These are phyloP conservation scores for Teunomyces atbi DNA, from an alignment of 805 yeast species.

Conservation along the genomic window DNA sequence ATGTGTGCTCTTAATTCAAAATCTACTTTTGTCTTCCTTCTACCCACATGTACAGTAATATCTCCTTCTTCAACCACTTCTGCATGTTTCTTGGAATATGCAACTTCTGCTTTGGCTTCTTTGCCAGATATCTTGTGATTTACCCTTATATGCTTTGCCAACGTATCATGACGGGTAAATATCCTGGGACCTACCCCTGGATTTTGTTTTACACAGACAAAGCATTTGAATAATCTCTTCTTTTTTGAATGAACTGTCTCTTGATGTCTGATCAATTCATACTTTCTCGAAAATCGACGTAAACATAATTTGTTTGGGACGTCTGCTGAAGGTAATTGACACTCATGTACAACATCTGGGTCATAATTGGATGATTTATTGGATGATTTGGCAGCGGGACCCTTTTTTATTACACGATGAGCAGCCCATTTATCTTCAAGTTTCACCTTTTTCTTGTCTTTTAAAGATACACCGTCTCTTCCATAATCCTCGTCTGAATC, in stretches of 20 bases:
- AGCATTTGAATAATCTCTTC: conserved; percentile 82
- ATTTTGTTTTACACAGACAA: conserved; percentile 74
- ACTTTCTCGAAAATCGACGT: conserved; percentile 57
- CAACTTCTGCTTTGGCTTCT: conserved; percentile 48
- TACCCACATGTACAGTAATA: conserved; percentile 45
- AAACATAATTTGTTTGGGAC: conserved; percentile 40
- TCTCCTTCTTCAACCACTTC: conserved; percentile 50
- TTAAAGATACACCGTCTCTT: neutral
- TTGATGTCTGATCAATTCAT: conserved; percentile 92
- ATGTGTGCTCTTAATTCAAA: conserved; percentile 45
- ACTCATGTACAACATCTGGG: conserved; percentile 47
- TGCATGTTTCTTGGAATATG: conserved; percentile 44
- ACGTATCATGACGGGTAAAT: conserved; percentile 90
- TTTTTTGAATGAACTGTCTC: conserved; percentile 92
- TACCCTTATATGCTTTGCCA: conserved; percentile 77
- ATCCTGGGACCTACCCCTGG: conserved; percentile 63
- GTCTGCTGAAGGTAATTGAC: conserved; percentile 45
- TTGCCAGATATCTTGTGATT: conserved; percentile 46
- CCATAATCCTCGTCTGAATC: neutral
- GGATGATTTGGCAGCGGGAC: conserved; percentile 17
- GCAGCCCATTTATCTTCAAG: conserved; percentile 25
- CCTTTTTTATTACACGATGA: conserved; percentile 29
- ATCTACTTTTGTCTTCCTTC: conserved; percentile 45
- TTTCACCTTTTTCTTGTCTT: conserved; percentile 17
- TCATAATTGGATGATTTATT: conserved; percentile 43